phyloP scores from a whole-genome alignment of 192 early-diverging fungal species.

The Coemansia guatemalensis region DNA sequence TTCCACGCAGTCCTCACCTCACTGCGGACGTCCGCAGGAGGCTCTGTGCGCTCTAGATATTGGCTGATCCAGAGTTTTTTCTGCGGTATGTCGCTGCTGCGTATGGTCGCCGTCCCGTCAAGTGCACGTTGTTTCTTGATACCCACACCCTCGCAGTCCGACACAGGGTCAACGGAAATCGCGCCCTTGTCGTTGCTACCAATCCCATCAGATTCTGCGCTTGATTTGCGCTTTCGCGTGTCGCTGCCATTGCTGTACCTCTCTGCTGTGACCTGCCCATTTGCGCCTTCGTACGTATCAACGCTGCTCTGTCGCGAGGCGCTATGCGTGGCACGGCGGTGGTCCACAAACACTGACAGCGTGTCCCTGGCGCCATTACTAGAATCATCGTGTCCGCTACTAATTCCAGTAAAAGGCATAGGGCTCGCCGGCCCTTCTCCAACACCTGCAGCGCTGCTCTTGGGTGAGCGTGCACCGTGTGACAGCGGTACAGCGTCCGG shows the following conservation, averaged over 20 bases:
- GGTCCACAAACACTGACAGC: background rate
- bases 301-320: slow-evolving; percentile 20
- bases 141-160: slow-evolving; percentile 10
- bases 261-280: slow-evolving; percentile 5
- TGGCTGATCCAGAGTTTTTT: slow-evolving; percentile 54
- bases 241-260: slow-evolving; percentile 3
- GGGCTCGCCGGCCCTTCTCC: background rate
- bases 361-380: slow-evolving; percentile 4
- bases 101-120: background rate
- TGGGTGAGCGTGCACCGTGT: slow-evolving; percentile 20
- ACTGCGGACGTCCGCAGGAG: background rate
- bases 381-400: background rate
- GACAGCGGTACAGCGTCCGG: slow-evolving; percentile 8
- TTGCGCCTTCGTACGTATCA: slow-evolving; percentile 4
- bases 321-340: background rate
- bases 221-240: slow-evolving; percentile 36
- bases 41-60: slow-evolving; percentile 30
- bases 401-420: background rate
- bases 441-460: slow-evolving; percentile 7
- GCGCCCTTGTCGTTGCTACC: background rate
- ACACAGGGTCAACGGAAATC: background rate
- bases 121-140: slow-evolving; percentile 25
- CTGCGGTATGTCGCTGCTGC: slow-evolving; percentile 22
- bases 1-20: background rate
- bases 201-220: background rate